Evolutionary conservation across 2,329 filamentous ascomycete species (phyloP).

Genomic region (Fusarium stilboides): DNA sequence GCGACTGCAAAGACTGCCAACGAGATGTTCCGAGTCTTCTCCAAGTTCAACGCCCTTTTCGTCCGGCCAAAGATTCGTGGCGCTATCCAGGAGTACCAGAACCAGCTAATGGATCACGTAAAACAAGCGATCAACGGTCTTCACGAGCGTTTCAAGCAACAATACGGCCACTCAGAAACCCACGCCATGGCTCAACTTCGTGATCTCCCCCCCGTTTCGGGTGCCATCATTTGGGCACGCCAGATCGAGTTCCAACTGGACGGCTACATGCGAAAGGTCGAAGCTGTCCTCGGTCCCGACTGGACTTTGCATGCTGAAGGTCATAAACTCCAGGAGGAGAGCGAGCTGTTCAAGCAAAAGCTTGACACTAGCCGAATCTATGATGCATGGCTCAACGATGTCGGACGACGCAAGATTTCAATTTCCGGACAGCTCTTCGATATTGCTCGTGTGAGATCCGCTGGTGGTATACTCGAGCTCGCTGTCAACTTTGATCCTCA

Average conservation of each 20-base stretch:
- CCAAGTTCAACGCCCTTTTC: constrained; percentile 99
- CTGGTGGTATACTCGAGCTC: constrained; percentile 89
- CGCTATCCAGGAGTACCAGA: constrained; percentile 98
- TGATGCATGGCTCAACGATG: constrained; percentile 94
- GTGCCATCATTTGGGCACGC: constrained; percentile 96
- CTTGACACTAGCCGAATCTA: constrained; percentile 95
- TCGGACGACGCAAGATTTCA: constrained; percentile 87
- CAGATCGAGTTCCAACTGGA: constrained; percentile 97
- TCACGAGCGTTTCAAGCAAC: constrained; percentile 98
- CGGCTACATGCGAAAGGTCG: constrained; percentile 99
- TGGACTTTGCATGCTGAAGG: constrained; percentile 97
- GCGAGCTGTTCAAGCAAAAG: constrained; percentile 95
- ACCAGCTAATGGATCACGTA: constrained; percentile 97
- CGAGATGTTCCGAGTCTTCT: constrained; percentile 99
- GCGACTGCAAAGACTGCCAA: constrained; percentile 97
- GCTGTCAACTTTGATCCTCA: constrained; percentile 97
- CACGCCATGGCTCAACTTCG: constrained; percentile 98
- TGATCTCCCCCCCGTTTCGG: constrained; percentile 94
- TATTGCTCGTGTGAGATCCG: constrained; percentile 89
- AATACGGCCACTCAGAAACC: constrained; percentile 97
- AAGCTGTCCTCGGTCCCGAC: constrained; percentile 93
- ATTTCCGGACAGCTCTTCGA: constrained; percentile 94
- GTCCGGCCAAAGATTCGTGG: constrained; percentile 99
- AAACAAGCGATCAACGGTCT: constrained; percentile 94
- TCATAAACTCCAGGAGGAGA: constrained; percentile 92